Evolutionary conservation across 164 flowering plant genomes (phyloP).

Genomic region (Paratinospora sagittata): DNA sequence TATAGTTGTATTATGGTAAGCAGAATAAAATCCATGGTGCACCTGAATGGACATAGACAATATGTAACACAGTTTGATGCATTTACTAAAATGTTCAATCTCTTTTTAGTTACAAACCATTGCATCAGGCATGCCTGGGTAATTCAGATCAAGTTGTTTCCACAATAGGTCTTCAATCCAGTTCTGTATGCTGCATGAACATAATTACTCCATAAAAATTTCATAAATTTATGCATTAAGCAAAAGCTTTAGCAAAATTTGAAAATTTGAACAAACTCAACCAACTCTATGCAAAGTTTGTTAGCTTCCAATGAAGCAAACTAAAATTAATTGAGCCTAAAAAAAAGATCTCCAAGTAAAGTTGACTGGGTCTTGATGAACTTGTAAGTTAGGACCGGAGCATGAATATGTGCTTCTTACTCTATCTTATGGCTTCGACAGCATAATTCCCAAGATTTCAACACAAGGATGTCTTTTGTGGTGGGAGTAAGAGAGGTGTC

Average conservation of each 20-base stretch:
- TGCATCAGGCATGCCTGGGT: conserved; percentile 87
- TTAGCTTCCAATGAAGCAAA: neutral
- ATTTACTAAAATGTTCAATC: neutral
- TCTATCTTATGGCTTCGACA: neutral
- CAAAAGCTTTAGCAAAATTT: neutral
- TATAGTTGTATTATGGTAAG: conserved; percentile 86
- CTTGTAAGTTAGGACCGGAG: neutral
- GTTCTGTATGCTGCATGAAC: conserved; percentile 70
- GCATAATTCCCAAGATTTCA: neutral
- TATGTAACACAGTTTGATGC: neutral
- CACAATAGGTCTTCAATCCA: conserved; percentile 92
- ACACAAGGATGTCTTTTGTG: neutral
- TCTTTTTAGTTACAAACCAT: conserved; percentile 43
- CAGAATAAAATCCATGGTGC: conserved; percentile 89
- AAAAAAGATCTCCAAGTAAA: neutral
- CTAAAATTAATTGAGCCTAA: neutral
- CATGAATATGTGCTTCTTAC: too few relatives aligned
- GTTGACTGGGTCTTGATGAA: neutral
- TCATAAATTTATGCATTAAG: neutral
- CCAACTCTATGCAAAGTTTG: neutral
- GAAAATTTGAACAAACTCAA: neutral
- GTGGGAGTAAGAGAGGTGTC: neutral
- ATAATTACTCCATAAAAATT: conserved; percentile 7
- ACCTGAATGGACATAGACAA: conserved; percentile 43
- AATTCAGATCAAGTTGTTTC: conserved; percentile 87